Conservation (phyloP, 257 asterid genomes). For the Galeopsis tetrahit region DNA sequence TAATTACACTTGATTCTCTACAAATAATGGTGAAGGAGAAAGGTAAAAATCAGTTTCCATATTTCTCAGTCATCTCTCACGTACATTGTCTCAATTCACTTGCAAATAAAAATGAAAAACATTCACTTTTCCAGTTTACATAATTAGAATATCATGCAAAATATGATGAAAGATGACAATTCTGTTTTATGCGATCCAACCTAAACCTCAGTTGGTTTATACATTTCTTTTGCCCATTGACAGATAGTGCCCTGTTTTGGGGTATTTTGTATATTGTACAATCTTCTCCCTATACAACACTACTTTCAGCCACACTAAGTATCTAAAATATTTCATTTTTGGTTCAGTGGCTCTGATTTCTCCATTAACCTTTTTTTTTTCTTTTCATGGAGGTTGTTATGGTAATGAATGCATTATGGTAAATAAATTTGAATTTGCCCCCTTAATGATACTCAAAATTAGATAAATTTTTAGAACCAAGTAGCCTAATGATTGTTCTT, state of each 20-base stretch:
- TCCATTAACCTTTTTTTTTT: background rate
- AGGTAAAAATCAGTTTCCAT: conserved; percentile 51
- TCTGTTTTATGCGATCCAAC: conserved; percentile 17
- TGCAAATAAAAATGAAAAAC: conserved; percentile 9
- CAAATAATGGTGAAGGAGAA: conserved; percentile 83
- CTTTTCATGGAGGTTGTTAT: background rate
- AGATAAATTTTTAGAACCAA: background rate
- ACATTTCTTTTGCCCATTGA: background rate
- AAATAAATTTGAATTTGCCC: conserved; percentile 13
- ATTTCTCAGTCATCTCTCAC: conserved; percentile 28
- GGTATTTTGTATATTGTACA: background rate
- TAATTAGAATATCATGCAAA: background rate
- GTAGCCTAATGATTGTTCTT: background rate
- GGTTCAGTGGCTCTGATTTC: conserved; percentile 19
- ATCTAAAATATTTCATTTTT: conserved; percentile 3
- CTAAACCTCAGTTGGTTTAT: background rate
- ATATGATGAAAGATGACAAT: background rate
- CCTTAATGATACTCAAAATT: background rate
- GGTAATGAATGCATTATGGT: conserved; percentile 9
- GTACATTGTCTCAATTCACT: conserved; percentile 6
- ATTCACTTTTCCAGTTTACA: conserved; percentile 20
- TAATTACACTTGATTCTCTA: conserved; percentile 94
- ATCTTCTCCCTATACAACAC: background rate
- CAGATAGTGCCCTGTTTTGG: background rate
- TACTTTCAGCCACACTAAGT: conserved; percentile 23